Percentiles rank a stretch among this genome's conserved stretches.
Evolutionary conservation across 164 flowering plant species (phyloP).

Genomic region (Pachysandra terminalis): DNA sequence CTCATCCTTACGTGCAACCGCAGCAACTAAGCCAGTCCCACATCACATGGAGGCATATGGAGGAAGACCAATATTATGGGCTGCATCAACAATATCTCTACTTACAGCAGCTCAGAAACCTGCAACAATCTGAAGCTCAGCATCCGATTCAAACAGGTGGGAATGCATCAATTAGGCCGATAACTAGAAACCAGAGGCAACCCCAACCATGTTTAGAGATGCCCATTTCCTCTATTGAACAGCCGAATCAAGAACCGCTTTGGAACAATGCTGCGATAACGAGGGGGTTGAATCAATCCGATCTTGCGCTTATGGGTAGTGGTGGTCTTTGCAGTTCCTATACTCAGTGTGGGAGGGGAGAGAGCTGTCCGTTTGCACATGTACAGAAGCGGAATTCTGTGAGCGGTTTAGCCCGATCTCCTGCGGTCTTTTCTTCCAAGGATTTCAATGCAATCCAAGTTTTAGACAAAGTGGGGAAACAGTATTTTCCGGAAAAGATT

Average conservation of each 20-base stretch:
- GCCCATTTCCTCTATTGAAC: slow-evolving; percentile 27
- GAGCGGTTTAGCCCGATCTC: slow-evolving; percentile 2
- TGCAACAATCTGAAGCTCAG: slow-evolving; percentile 24
- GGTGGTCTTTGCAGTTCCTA: slow-evolving; percentile 19
- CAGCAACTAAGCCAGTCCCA: slow-evolving; percentile 36
- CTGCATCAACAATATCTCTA: slow-evolving; percentile 45
- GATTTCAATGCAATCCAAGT: slow-evolving; percentile 19
- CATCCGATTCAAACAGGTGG: slow-evolving; percentile 29
- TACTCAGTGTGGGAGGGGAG: slow-evolving; percentile 28
- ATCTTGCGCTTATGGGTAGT: slow-evolving; percentile 10
- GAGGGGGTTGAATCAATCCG: slow-evolving; percentile 22
- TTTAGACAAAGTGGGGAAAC: slow-evolving; percentile 32
- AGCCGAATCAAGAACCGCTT: slow-evolving; percentile 26
- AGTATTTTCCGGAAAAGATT: slow-evolving; percentile 44
- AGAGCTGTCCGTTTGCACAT: slow-evolving; percentile 18
- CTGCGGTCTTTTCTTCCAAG: slow-evolving; percentile 17
- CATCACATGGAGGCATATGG: slow-evolving; percentile 31
- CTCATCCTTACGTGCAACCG: slow-evolving; percentile 31
- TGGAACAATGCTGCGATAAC: slow-evolving; percentile 18
- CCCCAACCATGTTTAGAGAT: slow-evolving; percentile 27
- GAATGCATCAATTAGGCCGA: slow-evolving; percentile 18
- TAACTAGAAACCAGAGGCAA: slow-evolving; percentile 25
- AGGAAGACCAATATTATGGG: slow-evolving; percentile 34
- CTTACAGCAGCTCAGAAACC: slow-evolving; percentile 39
- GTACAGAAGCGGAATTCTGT: slow-evolving; percentile 16